A percentile compares a stretch with the other conserved stretches of the same genome.
Conservation (phyloP, 805 yeast species). For the Wickerhamiella sorbophila region DNA sequence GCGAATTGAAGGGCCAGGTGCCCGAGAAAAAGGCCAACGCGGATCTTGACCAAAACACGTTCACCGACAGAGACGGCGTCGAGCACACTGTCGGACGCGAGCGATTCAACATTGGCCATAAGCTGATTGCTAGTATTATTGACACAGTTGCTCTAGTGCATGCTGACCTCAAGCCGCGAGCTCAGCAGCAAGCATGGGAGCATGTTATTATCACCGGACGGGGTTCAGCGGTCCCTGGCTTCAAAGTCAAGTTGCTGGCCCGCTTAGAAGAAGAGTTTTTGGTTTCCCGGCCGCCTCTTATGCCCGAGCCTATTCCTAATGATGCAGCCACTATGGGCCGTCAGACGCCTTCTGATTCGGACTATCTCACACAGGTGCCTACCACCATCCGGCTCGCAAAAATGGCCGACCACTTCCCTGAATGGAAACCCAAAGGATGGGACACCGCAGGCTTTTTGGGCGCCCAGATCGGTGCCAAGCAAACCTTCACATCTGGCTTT, state of each 20-base stretch:
- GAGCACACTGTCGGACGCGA: slow-evolving; percentile 69
- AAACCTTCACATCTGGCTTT: slow-evolving; percentile 51
- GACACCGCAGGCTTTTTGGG: slow-evolving; percentile 71
- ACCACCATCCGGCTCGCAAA: slow-evolving; percentile 52
- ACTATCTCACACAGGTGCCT: slow-evolving; percentile 54
- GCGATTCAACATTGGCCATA: slow-evolving; percentile 67
- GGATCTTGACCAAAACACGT: slow-evolving; percentile 59
- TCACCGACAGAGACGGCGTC: slow-evolving; percentile 45
- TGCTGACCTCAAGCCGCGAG: slow-evolving; percentile 46
- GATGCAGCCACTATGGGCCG: slow-evolving; percentile 2
- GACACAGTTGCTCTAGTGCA: slow-evolving; percentile 40
- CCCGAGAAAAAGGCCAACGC: slow-evolving; percentile 35
- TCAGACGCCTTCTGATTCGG: slow-evolving; percentile 14
- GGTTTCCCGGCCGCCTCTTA: slow-evolving; percentile 23
- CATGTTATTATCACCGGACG: slow-evolving; percentile 67
- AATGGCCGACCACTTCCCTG: slow-evolving; percentile 85
- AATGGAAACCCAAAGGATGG: slow-evolving; percentile 75
- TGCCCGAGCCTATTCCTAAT: slow-evolving; percentile 1
- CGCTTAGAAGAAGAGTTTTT: slow-evolving; percentile 44
- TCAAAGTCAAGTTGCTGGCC: slow-evolving; percentile 52
- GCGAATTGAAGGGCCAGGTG: slow-evolving; percentile 28
- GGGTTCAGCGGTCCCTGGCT: slow-evolving; percentile 62
- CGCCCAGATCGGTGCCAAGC: slow-evolving; percentile 76
- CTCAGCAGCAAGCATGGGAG: slow-evolving; percentile 73
- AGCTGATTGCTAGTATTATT: slow-evolving; percentile 42